Base-by-base conservation (phyloP, 2,329 filamentous ascomycete genomes). In the Bipolaris oryzae region DNA sequence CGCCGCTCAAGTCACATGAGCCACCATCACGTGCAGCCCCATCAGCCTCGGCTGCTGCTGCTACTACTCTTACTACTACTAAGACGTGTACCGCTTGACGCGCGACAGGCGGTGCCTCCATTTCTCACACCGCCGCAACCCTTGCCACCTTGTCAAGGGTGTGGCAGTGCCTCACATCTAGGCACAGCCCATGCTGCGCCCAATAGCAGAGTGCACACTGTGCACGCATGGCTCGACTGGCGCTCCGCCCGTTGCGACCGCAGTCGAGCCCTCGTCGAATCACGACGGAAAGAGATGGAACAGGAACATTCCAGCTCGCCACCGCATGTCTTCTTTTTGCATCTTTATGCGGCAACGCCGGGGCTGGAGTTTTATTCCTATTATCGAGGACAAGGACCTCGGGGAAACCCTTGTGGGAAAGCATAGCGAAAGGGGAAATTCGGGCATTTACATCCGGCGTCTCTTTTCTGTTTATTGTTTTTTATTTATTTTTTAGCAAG, bases 1-100 rank as follows among this genome's bases (percentile, higher is more conserved):
- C 38, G 46, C 51, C 49, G 45, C 54, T 61, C 56, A 61, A 42
- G 57, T 61, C 56, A 61, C 57, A 58, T 61, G 60, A 57, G 33
- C 21, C 33, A 2, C 37, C 28, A 20, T 48, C 56, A 50, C 45
- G 20, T 20, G n/a, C 35, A 37, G 20, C 33, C 34, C 31, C 38
- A 16, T 33, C 37, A 42, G 13, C 28, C 53, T 50, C 42, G 45
- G 52, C 34, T 9, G 21, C 39, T 15, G n/a, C 23, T 25, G 7
- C 5, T n/a, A 16, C 25, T 28, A 28, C 25, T 23, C 5, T 23
- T 25, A 25, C 23, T 25, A 25, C 23, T 7, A 47, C 10, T 39
- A 5, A 7, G 16, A 7, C 11, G 10, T 50, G n/a, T n/a, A 47
- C 49, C 54, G 49, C 54, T 42, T 31, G 31, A 37, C 23, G 43